These are phyloP conservation scores for Monosporozyma unispora DNA, from an alignment of 805 yeast genomes.

Conservation along the genomic window DNA sequence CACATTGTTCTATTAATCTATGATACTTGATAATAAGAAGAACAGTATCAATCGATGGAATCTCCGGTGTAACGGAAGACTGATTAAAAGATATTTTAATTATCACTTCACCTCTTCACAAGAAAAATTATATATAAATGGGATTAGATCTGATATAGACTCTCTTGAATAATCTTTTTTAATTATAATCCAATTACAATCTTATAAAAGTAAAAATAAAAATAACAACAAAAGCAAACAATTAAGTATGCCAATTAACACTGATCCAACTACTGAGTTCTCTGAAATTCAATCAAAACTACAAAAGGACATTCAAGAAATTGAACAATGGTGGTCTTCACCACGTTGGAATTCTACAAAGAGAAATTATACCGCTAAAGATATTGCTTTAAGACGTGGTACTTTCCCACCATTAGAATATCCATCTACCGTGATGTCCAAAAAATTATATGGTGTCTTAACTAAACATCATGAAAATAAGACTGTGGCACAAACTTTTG, in stretches of 20 bases:
- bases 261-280: constrained; percentile 1
- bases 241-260: constrained; percentile 4
- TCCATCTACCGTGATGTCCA: constrained; percentile 73
- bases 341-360: constrained; percentile 88
- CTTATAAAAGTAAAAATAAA: too few relatives aligned
- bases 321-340: constrained; percentile 84
- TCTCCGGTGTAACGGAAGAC: too few relatives aligned
- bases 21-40: too few relatives aligned
- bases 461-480: constrained; percentile 53
- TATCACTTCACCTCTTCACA: too few relatives aligned
- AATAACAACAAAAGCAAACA: background rate
- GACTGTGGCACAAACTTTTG: constrained; percentile 81
- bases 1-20: too few relatives aligned
- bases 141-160: too few relatives aligned
- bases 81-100: too few relatives aligned
- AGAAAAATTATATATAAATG: background rate
- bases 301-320: constrained; percentile 50
- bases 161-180: too few relatives aligned
- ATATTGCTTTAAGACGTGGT: constrained; percentile 84
- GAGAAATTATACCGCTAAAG: constrained; percentile 81
- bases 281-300: constrained; percentile 13
- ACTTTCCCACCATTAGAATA: constrained; percentile 54
- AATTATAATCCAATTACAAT: background rate
- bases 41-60: too few relatives aligned
- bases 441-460: constrained; percentile 65